These are phyloP conservation scores for Endotrypanum monterogeii DNA, from an alignment of 208 protist genomes.

Conservation along the genomic window DNA sequence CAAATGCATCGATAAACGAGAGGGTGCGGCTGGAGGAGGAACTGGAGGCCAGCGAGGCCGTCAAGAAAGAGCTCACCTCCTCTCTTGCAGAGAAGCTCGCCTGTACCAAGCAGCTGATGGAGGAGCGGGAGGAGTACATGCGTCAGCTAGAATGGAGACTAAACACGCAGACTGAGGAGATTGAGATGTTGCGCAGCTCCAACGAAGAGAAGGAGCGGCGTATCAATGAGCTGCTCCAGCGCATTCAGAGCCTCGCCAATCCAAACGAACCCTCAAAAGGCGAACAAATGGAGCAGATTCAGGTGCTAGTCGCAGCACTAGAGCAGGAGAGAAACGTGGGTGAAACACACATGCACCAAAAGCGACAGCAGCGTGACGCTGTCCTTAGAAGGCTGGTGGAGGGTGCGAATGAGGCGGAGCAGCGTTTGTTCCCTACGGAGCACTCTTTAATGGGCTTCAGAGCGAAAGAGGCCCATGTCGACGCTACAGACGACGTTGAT, in stretches of 20 bases:
- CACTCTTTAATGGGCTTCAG: background rate
- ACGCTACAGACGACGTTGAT: conserved; percentile 13
- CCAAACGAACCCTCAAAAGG: conserved; percentile 14
- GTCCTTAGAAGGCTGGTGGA: conserved; percentile 8
- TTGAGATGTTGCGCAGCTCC: conserved; percentile 46
- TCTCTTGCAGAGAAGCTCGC: conserved; percentile 73
- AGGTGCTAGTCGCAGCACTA: conserved; percentile 58
- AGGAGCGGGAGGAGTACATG: conserved; percentile 74
- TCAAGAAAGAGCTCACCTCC: conserved; percentile 71
- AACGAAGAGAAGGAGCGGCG: conserved; percentile 71
- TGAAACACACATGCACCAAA: conserved; percentile 32
- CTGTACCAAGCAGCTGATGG: conserved; percentile 68
- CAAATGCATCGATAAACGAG: conserved; percentile 55
- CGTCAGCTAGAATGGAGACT: conserved; percentile 54
- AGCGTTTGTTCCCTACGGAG: background rate
- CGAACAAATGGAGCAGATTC: conserved; percentile 50
- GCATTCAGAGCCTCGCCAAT: conserved; percentile 35
- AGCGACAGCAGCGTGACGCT: conserved; percentile 15
- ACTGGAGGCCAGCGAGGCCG: conserved; percentile 62
- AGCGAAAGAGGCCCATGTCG: background rate
- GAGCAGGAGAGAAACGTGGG: conserved; percentile 57
- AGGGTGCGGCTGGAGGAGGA: conserved; percentile 56
- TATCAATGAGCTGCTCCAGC: conserved; percentile 64
- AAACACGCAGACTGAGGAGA: conserved; percentile 53
- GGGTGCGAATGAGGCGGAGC: background rate